Conservation (phyloP, 2,329 filamentous ascomycete species). For the Curvularia sp. region DNA sequence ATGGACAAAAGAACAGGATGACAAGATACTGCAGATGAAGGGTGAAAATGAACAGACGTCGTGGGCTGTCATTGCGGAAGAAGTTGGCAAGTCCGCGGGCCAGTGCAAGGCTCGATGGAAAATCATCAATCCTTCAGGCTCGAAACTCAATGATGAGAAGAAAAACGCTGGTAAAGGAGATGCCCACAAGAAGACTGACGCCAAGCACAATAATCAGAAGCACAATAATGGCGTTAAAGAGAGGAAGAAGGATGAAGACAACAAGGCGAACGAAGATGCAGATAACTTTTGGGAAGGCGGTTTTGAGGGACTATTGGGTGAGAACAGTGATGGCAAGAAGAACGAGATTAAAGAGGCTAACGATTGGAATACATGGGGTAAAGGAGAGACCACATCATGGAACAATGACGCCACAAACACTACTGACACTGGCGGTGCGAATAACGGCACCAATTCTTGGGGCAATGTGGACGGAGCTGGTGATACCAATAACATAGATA, state of each 20-base stretch:
- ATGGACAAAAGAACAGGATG: conserved; percentile 53
- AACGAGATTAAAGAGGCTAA: conserved; percentile 1
- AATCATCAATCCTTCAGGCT: conserved; percentile 45
- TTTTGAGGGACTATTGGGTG: not conserved
- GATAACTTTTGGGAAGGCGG: not conserved
- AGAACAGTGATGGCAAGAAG: not conserved
- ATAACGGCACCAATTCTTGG: not conserved
- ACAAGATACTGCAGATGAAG: conserved; percentile 50
- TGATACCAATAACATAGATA: not conserved
- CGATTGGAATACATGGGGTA: not conserved
- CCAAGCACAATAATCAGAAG: conserved; percentile 28
- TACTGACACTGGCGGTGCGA: not conserved
- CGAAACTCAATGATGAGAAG: conserved; percentile 19
- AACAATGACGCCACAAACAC: not conserved
- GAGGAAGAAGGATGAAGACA: conserved; percentile 3
- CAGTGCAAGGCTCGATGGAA: conserved; percentile 42
- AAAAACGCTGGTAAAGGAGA: conserved; percentile 25
- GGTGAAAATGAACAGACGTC: conserved; percentile 23
- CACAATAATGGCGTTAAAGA: conserved; percentile 21
- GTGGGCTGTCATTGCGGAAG: conserved; percentile 44
- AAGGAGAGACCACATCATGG: not conserved
- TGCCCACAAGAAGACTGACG: conserved; percentile 22
- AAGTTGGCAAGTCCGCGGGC: conserved; percentile 33
- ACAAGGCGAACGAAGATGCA: not conserved
- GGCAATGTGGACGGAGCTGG: not conserved